These are phyloP conservation scores for Candida sanyiensis DNA, from an alignment of 805 yeast species.

Conservation along the genomic window DNA sequence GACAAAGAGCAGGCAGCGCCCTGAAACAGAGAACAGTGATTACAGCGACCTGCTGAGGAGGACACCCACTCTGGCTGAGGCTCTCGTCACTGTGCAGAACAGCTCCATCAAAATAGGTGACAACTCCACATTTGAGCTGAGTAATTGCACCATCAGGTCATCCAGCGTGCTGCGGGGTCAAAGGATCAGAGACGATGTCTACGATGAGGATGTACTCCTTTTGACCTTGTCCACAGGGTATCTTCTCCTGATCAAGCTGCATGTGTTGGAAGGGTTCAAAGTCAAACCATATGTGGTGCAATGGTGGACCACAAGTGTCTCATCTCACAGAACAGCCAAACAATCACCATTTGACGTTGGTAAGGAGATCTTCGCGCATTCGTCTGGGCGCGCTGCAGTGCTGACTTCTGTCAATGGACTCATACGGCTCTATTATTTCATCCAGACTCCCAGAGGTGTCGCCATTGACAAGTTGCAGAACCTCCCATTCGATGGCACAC, in stretches of 20 bases:
- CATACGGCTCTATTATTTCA: constrained; percentile 35
- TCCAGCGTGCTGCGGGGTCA: constrained; percentile 17
- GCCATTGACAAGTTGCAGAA: constrained; percentile 35
- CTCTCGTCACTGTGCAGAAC: constrained; percentile 13
- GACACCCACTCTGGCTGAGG: constrained; percentile 7
- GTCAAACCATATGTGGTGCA: constrained; percentile 40
- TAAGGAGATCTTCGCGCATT: constrained; percentile 30
- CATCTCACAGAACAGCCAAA: constrained; percentile 11
- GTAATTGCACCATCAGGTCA: constrained; percentile 14
- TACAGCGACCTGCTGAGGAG: constrained; percentile 11
- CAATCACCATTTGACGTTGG: constrained; percentile 22
- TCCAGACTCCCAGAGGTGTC: constrained; percentile 33
- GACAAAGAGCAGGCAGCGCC: not conserved
- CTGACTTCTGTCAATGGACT: constrained; percentile 32
- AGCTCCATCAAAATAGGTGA: constrained; percentile 16
- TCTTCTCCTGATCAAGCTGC: constrained; percentile 35
- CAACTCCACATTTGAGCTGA: constrained; percentile 11
- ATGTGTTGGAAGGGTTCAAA: constrained; percentile 12
- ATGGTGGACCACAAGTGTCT: constrained; percentile 38
- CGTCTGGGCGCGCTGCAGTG: constrained; percentile 35
- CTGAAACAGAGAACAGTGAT: constrained; percentile 15
- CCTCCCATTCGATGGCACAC: constrained; percentile 35
- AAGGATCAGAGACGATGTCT: constrained; percentile 2
- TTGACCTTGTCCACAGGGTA: constrained; percentile 35
- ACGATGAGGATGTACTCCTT: constrained; percentile 34